phyloP scores from a whole-genome alignment of 73 alveolate genomes.

The Breviolum minutum region DNA sequence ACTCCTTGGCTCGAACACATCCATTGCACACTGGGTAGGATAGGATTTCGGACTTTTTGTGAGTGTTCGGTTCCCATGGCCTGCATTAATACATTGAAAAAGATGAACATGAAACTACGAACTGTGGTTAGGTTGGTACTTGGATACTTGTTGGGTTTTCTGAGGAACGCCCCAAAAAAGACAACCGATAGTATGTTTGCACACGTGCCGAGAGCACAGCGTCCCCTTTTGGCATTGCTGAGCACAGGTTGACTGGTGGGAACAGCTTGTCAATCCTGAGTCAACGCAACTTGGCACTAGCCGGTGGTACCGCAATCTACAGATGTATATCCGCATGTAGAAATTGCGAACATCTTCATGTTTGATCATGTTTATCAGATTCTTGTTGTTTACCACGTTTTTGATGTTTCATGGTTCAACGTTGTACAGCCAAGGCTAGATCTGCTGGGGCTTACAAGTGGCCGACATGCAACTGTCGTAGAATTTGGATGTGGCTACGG shows the following conservation, averaged over 20 bases:
- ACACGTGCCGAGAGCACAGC: too few species aligned
- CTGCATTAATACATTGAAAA: too few species aligned
- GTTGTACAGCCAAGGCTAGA: neutral
- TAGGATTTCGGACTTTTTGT: neutral
- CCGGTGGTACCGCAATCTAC: neutral
- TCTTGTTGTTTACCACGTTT: neutral
- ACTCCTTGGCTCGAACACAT: neutral
- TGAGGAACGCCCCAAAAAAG: too few species aligned
- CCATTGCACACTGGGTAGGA: too few species aligned
- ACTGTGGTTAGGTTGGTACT: too few species aligned
- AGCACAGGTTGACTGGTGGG: slow-evolving; percentile 56
- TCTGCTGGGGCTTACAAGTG: neutral
- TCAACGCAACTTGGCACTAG: slow-evolving; percentile 24
- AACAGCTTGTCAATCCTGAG: slow-evolving; percentile 26
- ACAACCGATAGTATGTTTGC: too few species aligned
- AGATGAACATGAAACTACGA: too few species aligned
- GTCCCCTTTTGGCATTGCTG: neutral
- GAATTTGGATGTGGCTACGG: slow-evolving; percentile 87
- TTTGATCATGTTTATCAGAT: neutral
- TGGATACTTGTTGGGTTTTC: too few species aligned
- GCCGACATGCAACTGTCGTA: slow-evolving; percentile 23
- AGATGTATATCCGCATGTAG: neutral
- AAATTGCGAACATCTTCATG: neutral
- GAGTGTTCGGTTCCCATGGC: too few species aligned
- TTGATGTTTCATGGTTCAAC: neutral